Evolutionary conservation across 176 grass and related monocot species (phyloP).

Genomic region (Carex littledalei): DNA sequence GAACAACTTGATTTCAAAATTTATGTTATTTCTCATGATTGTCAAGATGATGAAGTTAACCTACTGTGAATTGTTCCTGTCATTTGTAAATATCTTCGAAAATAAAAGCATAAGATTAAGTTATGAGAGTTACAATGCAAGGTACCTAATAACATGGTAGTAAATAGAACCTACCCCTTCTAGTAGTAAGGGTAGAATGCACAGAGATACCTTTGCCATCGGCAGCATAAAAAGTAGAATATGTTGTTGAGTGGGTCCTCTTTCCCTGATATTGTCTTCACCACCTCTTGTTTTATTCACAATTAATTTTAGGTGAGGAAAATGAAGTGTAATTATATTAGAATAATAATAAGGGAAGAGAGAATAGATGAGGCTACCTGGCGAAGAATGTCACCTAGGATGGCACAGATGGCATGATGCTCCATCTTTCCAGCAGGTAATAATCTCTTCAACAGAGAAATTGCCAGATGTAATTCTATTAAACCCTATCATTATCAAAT

Average conservation of each 20-base stretch:
- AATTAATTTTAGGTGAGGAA: neutral
- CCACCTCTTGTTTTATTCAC: constrained; percentile 50
- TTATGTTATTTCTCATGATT: no score
- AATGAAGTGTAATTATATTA: neutral
- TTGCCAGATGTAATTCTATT: constrained; percentile 23
- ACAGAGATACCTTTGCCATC: constrained; percentile 77
- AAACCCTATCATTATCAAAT: no score
- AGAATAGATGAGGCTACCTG: constrained; percentile 39
- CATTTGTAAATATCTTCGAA: no score
- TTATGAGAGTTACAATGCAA: no score
- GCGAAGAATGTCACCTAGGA: constrained; percentile 85
- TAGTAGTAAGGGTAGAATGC: neutral
- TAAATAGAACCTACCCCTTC: no score
- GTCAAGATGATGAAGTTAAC: no score
- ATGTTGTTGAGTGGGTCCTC: constrained; percentile 87
- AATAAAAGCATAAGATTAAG: no score
- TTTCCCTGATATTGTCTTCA: constrained; percentile 83
- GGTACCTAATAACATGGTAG: no score
- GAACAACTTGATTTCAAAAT: no score
- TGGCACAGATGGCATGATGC: constrained; percentile 73
- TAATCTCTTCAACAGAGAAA: constrained; percentile 52
- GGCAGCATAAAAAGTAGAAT: constrained; percentile 47
- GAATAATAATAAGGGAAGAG: neutral
- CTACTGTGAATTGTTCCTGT: no score
- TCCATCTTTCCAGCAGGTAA: constrained; percentile 59